Evolutionary conservation across 768 basidiomycete species (phyloP), one percentile per base, ranked within the genome.

Genomic region (Suillus subluteus): DNA sequence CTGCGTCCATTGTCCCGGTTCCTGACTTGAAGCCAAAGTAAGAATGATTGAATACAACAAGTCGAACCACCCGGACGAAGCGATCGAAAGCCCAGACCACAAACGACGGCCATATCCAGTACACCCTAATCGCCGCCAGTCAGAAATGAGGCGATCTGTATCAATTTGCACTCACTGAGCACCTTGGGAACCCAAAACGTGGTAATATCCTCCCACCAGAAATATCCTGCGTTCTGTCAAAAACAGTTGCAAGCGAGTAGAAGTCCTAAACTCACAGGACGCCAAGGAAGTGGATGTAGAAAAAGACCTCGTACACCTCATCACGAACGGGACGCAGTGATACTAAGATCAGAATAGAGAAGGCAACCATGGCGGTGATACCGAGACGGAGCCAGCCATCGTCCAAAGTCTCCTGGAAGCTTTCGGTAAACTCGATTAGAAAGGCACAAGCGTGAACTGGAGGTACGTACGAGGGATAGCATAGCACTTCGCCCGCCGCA

Each of bases 281-380:
- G 30, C 81, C 68, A 4, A 82, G 9, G 62, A 85, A 80, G 71
- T 90, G 88, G 0, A 75, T 48, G 35, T 82, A 71, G 41, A 86
- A 76, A 77, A 90, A 90, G 5, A 83, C 4, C 69, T 89, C 87
- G 63, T 88, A 89, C 1, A 69, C 73, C 6, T 71, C 76, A 3
- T 78, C 72, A 11, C 88, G 82, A 26, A 89, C 69, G 2, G 81
- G 82, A 13, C 85, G 82, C 12, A 88, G 64, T 6, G 86, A 84
- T n/a, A 86, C 65, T 18, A 87, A 50, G 26, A 73, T 74, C 4
- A 88, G 66, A n/a, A 87, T 65, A 2, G 81, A 75, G 18, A 88
- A 76, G 0, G 84, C 67, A 18, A 70, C 68, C 3, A 79, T 58
- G 0, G 85, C 83, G 16, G 73, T 66, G 6, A 84, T 46, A 9